Conservation (phyloP, 768 basidiomycete species). For the Xerocomellus chrysenteron region DNA sequence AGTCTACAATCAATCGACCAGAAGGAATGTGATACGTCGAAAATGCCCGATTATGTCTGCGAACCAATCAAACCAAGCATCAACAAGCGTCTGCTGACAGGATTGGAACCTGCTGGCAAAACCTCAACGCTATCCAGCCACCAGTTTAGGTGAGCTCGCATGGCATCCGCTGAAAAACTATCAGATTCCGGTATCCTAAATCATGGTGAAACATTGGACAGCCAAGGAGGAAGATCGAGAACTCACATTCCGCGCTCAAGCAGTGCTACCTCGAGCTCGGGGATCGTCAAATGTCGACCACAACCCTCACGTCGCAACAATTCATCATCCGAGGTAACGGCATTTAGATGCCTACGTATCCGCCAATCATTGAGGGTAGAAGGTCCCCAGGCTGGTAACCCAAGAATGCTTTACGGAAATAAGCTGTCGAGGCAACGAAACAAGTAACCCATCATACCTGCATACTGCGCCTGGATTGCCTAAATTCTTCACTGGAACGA, state of each 20-base stretch:
- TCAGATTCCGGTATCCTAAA: constrained; percentile 38
- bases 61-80: constrained; percentile 43
- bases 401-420: constrained; percentile 39
- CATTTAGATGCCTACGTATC: constrained; percentile 37
- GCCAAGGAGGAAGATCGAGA: not conserved
- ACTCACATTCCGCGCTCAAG: constrained; percentile 79
- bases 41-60: constrained; percentile 16
- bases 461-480: constrained; percentile 45
- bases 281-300: constrained; percentile 44
- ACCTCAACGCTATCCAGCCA: constrained; percentile 57
- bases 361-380: constrained; percentile 32
- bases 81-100: constrained; percentile 49
- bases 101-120: constrained; percentile 34
- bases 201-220: constrained; percentile 13
- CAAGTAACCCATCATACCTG: constrained; percentile 44
- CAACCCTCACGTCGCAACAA: constrained; percentile 53
- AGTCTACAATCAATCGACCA: constrained; percentile 10
- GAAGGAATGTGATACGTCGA: not conserved
- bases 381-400: constrained; percentile 40
- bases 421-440: not conserved
- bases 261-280: constrained; percentile 64
- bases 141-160: constrained; percentile 55
- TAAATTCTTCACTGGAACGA: constrained; percentile 13
- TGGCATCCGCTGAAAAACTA: constrained; percentile 39
- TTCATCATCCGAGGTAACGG: constrained; percentile 59